These are phyloP conservation scores for Sporothrix protearum DNA, from an alignment of 2,329 filamentous ascomycete species.

Conservation along the genomic window DNA sequence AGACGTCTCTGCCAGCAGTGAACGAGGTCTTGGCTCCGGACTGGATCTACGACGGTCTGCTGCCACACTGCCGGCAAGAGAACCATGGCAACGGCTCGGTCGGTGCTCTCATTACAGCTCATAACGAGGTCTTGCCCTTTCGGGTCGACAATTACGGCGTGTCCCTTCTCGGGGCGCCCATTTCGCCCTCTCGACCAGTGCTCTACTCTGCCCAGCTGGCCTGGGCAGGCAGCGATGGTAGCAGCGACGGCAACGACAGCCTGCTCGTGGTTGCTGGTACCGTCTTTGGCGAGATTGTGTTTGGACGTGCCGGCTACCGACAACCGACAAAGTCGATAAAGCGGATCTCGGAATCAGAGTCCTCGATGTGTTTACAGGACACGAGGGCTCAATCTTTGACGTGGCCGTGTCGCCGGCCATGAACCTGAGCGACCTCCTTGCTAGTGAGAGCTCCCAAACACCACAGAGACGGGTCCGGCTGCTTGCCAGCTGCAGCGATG, in stretches of 20 bases:
- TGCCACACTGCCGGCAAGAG: conserved; percentile 38
- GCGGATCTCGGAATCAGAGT: conserved; percentile 38
- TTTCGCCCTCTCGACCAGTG: conserved; percentile 72
- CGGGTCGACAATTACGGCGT: conserved; percentile 30
- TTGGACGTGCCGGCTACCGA: conserved; percentile 64
- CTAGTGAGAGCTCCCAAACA: not conserved
- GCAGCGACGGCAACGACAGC: conserved; percentile 30
- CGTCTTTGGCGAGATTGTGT: conserved; percentile 92
- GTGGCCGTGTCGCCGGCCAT: conserved; percentile 69
- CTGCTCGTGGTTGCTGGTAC: conserved; percentile 83
- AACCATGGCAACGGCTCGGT: conserved; percentile 29
- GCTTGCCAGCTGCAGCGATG: conserved; percentile 92
- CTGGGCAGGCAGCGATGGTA: conserved; percentile 51
- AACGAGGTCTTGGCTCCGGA: conserved; percentile 56
- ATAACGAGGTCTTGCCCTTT: conserved; percentile 71
- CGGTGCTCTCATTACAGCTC: conserved; percentile 72
- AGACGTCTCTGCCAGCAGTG: conserved; percentile 24
- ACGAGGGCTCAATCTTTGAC: conserved; percentile 92
- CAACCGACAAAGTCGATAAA: not conserved
- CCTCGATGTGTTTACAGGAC: conserved; percentile 58
- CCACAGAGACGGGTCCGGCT: conserved; percentile 38
- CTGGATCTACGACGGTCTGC: conserved; percentile 72
- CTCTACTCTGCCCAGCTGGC: conserved; percentile 78
- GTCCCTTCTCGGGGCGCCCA: conserved; percentile 45
- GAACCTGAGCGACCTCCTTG: conserved; percentile 24